Conservation (phyloP, 305 asterid genomes). For the Nicotiana rustica region DNA sequence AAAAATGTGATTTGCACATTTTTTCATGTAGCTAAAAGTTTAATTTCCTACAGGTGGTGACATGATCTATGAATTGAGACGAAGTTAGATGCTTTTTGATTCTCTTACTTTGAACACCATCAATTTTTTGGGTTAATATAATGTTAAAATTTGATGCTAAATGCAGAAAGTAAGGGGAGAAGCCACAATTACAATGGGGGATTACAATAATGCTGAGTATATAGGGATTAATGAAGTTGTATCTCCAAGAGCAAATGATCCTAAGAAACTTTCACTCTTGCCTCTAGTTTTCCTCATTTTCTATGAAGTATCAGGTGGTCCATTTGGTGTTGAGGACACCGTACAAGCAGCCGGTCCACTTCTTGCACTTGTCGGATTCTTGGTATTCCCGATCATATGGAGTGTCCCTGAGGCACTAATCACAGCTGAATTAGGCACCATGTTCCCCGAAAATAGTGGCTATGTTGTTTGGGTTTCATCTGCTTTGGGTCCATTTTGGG, state of each 20-base stretch:
- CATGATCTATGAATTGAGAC: neutral
- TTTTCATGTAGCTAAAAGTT: neutral
- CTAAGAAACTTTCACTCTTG: constrained; percentile 56
- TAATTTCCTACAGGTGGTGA: neutral
- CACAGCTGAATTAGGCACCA: constrained; percentile 87
- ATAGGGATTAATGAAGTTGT: constrained; percentile 21
- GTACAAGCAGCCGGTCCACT: constrained; percentile 87
- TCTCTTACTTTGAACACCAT: neutral
- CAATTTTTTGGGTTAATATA: neutral
- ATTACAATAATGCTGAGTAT: constrained; percentile 6
- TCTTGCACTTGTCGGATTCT: constrained; percentile 73
- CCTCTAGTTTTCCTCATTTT: constrained; percentile 86
- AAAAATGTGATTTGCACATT: neutral
- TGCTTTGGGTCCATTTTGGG: constrained; percentile 87
- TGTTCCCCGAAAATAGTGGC: constrained; percentile 90
- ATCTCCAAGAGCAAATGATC: constrained; percentile 34
- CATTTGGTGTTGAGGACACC: constrained; percentile 81
- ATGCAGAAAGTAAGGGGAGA: constrained; percentile 34
- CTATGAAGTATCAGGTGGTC: constrained; percentile 93
- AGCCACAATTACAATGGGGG: constrained; percentile 32
- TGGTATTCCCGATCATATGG: constrained; percentile 77
- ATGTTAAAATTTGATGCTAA: neutral
- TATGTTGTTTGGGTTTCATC: constrained; percentile 92
- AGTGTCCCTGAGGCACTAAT: constrained; percentile 86
- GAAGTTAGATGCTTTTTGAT: neutral